Evolutionary conservation across 441 rosid species (phyloP).

Genomic region (Aleurites moluccanus): DNA sequence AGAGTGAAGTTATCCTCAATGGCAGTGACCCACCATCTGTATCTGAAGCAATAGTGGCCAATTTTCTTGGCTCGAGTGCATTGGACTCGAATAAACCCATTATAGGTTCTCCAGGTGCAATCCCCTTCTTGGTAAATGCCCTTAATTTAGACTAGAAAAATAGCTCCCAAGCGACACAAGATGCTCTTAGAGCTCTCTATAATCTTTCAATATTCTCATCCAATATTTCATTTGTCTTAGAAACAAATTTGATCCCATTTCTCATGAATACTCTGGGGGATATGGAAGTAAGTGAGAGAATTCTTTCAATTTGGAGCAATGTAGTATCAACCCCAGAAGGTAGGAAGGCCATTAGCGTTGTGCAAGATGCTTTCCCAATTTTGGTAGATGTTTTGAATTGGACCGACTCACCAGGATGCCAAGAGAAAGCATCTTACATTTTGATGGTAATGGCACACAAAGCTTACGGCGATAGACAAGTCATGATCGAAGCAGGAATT

Average conservation of each 20-base stretch:
- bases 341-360: constrained; percentile 61
- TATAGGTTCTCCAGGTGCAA: constrained; percentile 93
- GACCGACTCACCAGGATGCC: constrained; percentile 93
- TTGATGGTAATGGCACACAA: constrained; percentile 96
- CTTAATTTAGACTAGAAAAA: constrained; percentile 38
- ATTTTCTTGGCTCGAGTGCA: constrained; percentile 91
- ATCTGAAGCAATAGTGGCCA: constrained; percentile 87
- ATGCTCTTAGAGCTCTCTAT: constrained; percentile 83
- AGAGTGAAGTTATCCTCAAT: too few species aligned
- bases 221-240: constrained; percentile 56
- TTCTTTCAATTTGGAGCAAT: constrained; percentile 78
- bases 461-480: constrained; percentile 76
- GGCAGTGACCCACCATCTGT: too few species aligned
- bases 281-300: constrained; percentile 89
- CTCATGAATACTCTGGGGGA: constrained; percentile 69
- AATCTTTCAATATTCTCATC: constrained; percentile 72
- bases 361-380: constrained; percentile 62
- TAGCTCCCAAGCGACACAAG: constrained; percentile 72
- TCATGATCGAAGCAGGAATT: constrained; percentile 91
- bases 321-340: constrained; percentile 78
- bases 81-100: constrained; percentile 84
- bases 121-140: constrained; percentile 67
- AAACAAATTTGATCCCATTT: constrained; percentile 57
- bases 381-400: constrained; percentile 86
- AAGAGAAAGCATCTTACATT: constrained; percentile 83